A percentile compares a stretch with the other conserved stretches of the same genome.
These are phyloP conservation scores for Moesziomyces sp. DNA, from an alignment of 1,284 basidiomycete genomes.

Conservation along the genomic window DNA sequence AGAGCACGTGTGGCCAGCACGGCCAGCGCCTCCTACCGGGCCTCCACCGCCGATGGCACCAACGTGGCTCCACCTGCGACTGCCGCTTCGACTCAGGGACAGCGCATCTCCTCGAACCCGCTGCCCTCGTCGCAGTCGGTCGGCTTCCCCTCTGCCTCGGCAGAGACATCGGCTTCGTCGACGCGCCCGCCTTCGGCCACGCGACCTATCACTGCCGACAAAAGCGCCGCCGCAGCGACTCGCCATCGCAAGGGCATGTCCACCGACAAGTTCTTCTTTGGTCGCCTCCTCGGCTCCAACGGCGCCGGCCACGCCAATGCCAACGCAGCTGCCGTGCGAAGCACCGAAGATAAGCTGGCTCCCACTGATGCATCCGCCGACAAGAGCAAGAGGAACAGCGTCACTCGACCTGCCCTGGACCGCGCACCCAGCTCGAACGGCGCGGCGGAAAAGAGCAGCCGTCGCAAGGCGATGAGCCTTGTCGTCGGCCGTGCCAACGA, in stretches of 20 bases:
- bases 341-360: neutral
- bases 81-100: conserved; percentile 12
- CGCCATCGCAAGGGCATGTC: conserved; percentile 64
- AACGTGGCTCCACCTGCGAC: conserved; percentile 3
- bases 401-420: conserved; percentile 21
- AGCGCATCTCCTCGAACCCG: conserved; percentile 28
- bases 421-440: conserved; percentile 33
- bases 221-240: conserved; percentile 17
- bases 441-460: conserved; percentile 16
- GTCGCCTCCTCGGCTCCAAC: conserved; percentile 48
- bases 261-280: conserved; percentile 61
- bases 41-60: conserved; percentile 1
- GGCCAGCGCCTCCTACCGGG: conserved; percentile 17
- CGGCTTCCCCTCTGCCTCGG: conserved; percentile 34
- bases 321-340: conserved; percentile 1
- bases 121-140: conserved; percentile 25
- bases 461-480: conserved; percentile 62
- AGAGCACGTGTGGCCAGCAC: conserved; percentile 29
- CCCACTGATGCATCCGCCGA: conserved; percentile 13
- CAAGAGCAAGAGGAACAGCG: conserved; percentile 40
- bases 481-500: conserved; percentile 50
- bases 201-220: conserved; percentile 11
- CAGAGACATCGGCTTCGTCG: conserved; percentile 8
- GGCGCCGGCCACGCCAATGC: conserved; percentile 12
- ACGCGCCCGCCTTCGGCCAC: conserved; percentile 16